Evolutionary conservation across 169 alveolate genomes (phyloP).

Genomic region (Plasmodium coatneyi): DNA sequence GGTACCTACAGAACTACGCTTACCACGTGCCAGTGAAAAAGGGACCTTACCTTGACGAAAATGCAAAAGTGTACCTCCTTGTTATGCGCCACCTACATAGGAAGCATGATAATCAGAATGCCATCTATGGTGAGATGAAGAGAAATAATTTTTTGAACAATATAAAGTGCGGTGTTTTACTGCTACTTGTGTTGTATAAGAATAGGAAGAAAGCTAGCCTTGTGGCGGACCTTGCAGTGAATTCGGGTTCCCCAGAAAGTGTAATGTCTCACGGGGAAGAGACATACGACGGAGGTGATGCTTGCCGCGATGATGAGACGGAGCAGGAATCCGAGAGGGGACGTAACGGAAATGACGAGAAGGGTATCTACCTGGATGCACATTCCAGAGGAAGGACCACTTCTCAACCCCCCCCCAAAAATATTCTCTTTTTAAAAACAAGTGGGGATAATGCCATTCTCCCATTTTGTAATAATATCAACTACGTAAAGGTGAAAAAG

Average conservation of each 20-base stretch:
- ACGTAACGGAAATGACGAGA: not conserved
- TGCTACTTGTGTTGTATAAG: not conserved
- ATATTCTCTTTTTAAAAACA: not conserved
- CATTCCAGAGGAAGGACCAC: not conserved
- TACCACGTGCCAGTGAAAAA: not conserved
- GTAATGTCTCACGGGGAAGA: not conserved
- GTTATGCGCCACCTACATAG: not conserved
- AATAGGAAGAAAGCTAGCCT: slow-evolving; percentile 5
- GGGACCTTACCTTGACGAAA: not conserved
- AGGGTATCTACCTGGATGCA: not conserved
- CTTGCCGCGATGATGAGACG: not conserved
- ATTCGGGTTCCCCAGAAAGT: not conserved
- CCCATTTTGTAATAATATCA: not conserved
- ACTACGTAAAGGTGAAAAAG: slow-evolving; percentile 1
- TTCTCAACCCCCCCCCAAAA: not conserved
- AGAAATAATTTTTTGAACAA: not conserved
- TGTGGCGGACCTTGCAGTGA: not conserved
- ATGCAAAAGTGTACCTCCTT: not conserved
- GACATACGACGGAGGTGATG: not conserved
- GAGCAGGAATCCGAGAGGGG: not conserved
- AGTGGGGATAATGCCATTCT: not conserved
- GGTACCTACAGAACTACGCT: not conserved
- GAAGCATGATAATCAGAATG: not conserved
- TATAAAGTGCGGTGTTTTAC: not conserved
- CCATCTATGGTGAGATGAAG: not conserved